Percentiles rank a stretch among this genome's conserved stretches.
phyloP scores from a whole-genome alignment of 768 basidiomycete species.

The Leccinellum rugosiceps region DNA sequence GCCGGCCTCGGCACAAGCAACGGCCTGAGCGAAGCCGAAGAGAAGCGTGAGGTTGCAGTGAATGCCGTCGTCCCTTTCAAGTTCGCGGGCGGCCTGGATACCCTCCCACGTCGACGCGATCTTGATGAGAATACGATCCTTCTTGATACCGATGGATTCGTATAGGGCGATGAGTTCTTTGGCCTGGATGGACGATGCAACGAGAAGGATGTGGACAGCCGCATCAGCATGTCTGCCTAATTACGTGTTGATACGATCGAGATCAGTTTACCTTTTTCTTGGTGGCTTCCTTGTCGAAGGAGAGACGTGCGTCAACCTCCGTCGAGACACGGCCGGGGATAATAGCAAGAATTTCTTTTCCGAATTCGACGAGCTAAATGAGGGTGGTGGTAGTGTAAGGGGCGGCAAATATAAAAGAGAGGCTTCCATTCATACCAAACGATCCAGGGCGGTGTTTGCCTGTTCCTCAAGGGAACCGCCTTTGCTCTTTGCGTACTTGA shows the following conservation, averaged over 20 bases:
- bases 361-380: conserved; percentile 91
- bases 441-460: conserved; percentile 78
- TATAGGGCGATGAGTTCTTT: conserved; percentile 92
- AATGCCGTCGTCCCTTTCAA: conserved; percentile 89
- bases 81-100: conserved; percentile 96
- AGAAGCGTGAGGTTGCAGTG: conserved; percentile 99
- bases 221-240: conserved; percentile 12
- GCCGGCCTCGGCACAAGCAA: conserved; percentile 97
- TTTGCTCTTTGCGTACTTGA: conserved; percentile 75
- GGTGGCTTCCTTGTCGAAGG: conserved; percentile 91
- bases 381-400: conserved; percentile 13
- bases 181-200: conserved; percentile 40
- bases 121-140: conserved; percentile 97
- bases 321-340: conserved; percentile 99
- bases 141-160: conserved; percentile 87
- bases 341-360: conserved; percentile 90
- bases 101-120: conserved; percentile 99
- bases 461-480: conserved; percentile 75
- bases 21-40: conserved; percentile 98
- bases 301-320: conserved; percentile 96
- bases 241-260: conserved; percentile 22
- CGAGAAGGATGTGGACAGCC: conserved; percentile 4
- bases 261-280: conserved; percentile 67
- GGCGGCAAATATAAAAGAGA: conserved; percentile 8
- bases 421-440: conserved; percentile 60